Evolutionary conservation across 306 rosid genomes (phyloP).

Genomic region (Prunus davidiana): DNA sequence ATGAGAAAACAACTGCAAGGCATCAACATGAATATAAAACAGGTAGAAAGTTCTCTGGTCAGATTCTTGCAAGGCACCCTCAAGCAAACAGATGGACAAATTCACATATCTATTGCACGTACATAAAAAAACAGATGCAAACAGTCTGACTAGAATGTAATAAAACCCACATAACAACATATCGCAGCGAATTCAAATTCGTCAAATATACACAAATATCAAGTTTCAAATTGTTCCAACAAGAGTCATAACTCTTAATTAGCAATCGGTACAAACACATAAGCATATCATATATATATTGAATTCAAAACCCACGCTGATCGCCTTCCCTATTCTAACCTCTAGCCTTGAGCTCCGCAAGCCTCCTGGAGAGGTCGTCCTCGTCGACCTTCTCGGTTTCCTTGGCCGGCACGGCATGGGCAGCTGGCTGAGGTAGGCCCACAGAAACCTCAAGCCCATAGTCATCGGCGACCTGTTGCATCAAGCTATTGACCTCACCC

Average conservation of each 20-base stretch:
- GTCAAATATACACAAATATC: conserved; percentile 38
- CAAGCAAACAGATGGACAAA: neutral
- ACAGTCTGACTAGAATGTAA: neutral
- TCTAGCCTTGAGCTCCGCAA: conserved; percentile 96
- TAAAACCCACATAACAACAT: neutral
- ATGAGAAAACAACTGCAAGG: neutral
- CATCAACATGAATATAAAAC: neutral
- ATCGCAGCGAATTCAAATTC: neutral
- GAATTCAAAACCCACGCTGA: neutral
- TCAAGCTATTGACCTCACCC: conserved; percentile 87
- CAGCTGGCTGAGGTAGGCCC: conserved; percentile 86
- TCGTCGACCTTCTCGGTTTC: conserved; percentile 85
- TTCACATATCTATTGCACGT: neutral
- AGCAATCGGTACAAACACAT: neutral
- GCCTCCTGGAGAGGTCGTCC: conserved; percentile 83
- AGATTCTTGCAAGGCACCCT: neutral
- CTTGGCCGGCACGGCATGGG: conserved; percentile 79
- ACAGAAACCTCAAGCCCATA: conserved; percentile 94
- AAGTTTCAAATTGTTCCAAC: neutral
- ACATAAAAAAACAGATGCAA: neutral
- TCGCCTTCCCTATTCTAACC: conserved; percentile 35
- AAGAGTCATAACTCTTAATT: neutral
- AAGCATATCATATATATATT: conserved; percentile 7
- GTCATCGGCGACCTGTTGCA: conserved; percentile 98
- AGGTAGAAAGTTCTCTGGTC: neutral